Evolutionary conservation across 441 rosid genomes (phyloP), one percentile per base, ranked within the genome.

Genomic region (Breynia disticha): DNA sequence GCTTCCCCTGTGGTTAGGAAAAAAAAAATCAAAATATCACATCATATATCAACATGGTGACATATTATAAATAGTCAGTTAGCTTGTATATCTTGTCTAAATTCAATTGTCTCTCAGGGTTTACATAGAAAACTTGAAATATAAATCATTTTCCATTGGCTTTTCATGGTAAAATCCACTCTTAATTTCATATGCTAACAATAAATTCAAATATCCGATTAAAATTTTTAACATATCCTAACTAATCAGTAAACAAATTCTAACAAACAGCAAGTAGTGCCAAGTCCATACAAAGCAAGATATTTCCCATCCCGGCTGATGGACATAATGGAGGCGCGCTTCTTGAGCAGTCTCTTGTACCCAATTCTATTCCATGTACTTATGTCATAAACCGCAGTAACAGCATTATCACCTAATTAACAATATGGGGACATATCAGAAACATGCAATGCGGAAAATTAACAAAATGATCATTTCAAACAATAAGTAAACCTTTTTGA

Each of bases 361-460:
- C 98, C 98, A 61, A 91, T 84, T 75, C 84, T 91, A 51, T 79
- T 82, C 98, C 95, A 88, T 13, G 95, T 78, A 61, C 97, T 86
- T 53, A 88, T 86, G 76, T 84, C 95, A 44, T 82, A 88, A 65
- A 93, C 98, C 46, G 74, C 82, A 61, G 85, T 81, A 32, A 84
- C 66, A 42, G 82, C 71, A 68, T 75, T 83, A 50, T 72, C 81
- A 67, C 93, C 98, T 93, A 78, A 49, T 60, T 37, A 48, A 65
- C 41, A 46, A 56, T 54, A 75, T 46, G 16, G 56, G 5, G 20
- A 13, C 32, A 57, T 56, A 49, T 69, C 49, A 60, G 57, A 46
- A 28, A 4, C 9, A 41, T 6, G 44, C 13, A 15, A 15, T 41
- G 9, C 13, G 13, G n/a, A 41, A 41, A 41, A 1, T 11, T 41